Conservation (phyloP, 148 eudicot species). For the Cornus suecica region DNA sequence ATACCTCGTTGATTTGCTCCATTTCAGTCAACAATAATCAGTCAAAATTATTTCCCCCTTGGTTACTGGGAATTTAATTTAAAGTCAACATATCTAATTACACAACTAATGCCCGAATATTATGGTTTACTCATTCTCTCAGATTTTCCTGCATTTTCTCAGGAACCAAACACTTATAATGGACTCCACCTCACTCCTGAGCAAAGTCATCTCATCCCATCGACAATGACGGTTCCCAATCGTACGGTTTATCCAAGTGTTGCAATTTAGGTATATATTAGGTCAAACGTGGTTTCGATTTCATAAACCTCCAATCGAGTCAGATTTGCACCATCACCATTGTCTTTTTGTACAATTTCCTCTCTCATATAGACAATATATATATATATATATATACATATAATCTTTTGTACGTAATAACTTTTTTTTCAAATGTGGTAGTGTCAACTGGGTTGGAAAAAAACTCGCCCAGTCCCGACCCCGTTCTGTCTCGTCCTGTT, state of each 20-base stretch:
- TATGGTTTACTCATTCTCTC: too few relatives aligned
- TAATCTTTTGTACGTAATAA: not conserved
- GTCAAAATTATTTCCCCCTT: too few relatives aligned
- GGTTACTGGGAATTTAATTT: too few relatives aligned
- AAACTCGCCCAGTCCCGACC: too few relatives aligned
- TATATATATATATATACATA: too few relatives aligned
- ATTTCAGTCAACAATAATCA: too few relatives aligned
- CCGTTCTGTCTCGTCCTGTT: too few relatives aligned
- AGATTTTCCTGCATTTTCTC: not conserved
- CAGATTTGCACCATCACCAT: conserved; percentile 2
- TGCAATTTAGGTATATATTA: conserved; percentile 2
- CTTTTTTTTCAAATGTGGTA: too few relatives aligned
- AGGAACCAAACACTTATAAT: not conserved
- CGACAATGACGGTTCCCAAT: not conserved
- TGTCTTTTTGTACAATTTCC: not conserved
- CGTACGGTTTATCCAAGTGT: not conserved
- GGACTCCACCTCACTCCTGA: not conserved
- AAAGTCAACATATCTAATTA: too few relatives aligned
- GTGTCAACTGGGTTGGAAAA: too few relatives aligned
- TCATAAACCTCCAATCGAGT: not conserved
- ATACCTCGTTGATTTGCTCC: too few relatives aligned
- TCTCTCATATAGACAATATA: not conserved
- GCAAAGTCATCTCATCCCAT: not conserved
- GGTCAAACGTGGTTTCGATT: not conserved
- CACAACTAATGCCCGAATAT: too few relatives aligned